Base-by-base conservation (phyloP, 1,284 basidiomycete species). In the Ustilago cynodontis region DNA sequence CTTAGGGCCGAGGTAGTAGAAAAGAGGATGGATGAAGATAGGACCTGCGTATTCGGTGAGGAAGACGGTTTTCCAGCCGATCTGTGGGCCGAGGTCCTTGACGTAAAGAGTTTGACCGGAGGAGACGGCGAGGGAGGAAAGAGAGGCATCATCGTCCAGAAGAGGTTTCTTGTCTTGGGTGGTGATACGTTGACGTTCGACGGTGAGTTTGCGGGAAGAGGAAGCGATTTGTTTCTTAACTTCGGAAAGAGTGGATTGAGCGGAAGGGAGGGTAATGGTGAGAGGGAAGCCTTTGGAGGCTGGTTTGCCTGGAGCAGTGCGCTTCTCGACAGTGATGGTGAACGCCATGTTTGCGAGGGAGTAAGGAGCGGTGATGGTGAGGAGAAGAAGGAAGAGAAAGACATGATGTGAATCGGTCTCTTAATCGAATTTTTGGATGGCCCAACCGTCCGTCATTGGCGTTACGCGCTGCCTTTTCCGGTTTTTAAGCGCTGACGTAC, bases 11-110 rank as follows among this genome's bases (percentile, higher is more conserved):
- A 92, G 89, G 82, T 91, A 88, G 87, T 95, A 96, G 65, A 97
- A 88, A 33, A 95, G 86, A 0, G 96, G 94, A 86, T 98, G 95
- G 80, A 99, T 92, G 81, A 98, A 74, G 60, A 99, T 89, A 0
- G 96, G 96, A 2, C 97, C 97, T 58, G 88, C 79, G 43, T 84
- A 84, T 54, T 86, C 84, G 50, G 81, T 82, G 20, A 86, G 66
- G 77, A 86, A 86, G 47, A 86, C 84, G 31, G 84, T 85, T 50
- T 72, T 70, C 84, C 84, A 86, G 41, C 68, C 79, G 24, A 86
- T 75, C 63, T 86, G 84, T 1, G 83, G 82, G 9, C 84, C 84
- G 2, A 86, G 70, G 51, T 86, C 84, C 56, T 86, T 86, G 55
- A 86, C 77, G 33, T 81, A 78, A 49, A 86, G 64, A 1, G 68